These are phyloP conservation scores for Helicostylum pulchrum DNA, from an alignment of 192 early-diverging fungal genomes.

Conservation along the genomic window DNA sequence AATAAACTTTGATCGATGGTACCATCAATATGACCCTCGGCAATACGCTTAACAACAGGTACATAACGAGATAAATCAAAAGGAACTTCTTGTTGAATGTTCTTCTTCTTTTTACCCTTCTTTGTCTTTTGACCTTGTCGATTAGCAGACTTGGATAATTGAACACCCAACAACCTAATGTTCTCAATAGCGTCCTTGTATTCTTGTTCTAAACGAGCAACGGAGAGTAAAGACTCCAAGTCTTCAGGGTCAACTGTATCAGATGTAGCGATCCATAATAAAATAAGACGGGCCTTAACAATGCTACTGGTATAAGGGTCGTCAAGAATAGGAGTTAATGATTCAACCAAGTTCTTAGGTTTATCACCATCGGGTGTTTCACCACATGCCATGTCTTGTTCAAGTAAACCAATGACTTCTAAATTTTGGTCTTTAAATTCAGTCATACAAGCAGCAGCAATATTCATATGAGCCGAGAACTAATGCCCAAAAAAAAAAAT, in stretches of 20 bases:
- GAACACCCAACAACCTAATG: constrained; percentile 61
- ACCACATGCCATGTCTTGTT: constrained; percentile 83
- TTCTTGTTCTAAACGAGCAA: constrained; percentile 67
- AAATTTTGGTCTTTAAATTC: constrained; percentile 70
- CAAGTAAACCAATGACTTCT: constrained; percentile 64
- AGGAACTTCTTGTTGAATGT: constrained; percentile 55
- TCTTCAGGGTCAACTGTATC: constrained; percentile 74
- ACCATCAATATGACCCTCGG: constrained; percentile 57
- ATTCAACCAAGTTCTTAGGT: constrained; percentile 65
- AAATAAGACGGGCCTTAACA: constrained; percentile 76
- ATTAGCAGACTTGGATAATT: constrained; percentile 57
- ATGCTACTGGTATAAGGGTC: constrained; percentile 58
- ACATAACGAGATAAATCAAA: constrained; percentile 79
- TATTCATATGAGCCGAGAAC: constrained; percentile 84
- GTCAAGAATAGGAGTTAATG: constrained; percentile 77
- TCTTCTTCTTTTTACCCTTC: constrained; percentile 52
- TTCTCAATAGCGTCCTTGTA: constrained; percentile 82
- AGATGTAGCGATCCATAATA: constrained; percentile 73
- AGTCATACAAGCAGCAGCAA: constrained; percentile 79
- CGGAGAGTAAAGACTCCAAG: constrained; percentile 59
- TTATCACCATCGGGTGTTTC: constrained; percentile 68
- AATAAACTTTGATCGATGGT: constrained; percentile 59
- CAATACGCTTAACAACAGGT: constrained; percentile 67
- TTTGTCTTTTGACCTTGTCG: constrained; percentile 50
- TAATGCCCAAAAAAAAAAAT: constrained; percentile 24